phyloP scores from a whole-genome alignment of 2,329 filamentous ascomycete genomes.

The Myriosclerotinia curreyana region DNA sequence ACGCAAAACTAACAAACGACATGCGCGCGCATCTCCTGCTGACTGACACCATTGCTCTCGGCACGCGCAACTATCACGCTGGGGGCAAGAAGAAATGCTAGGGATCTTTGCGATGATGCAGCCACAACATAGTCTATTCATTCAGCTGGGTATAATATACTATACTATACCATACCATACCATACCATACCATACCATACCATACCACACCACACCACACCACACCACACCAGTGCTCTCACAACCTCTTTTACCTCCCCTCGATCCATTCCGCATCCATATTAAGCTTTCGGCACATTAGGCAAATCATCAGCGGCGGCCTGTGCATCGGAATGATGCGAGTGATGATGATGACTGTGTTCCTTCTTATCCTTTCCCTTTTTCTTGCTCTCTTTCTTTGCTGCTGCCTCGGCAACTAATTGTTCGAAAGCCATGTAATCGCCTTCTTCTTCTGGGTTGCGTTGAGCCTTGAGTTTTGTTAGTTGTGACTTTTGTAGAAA shows the following conservation, averaged over 20 bases:
- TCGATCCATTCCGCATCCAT: background rate
- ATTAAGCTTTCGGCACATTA: constrained; percentile 41
- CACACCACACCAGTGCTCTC: background rate
- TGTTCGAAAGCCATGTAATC: constrained; percentile 99
- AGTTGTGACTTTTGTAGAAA: constrained; percentile 1
- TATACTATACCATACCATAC: constrained; percentile 9
- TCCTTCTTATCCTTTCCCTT: constrained; percentile 56
- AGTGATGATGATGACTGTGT: constrained; percentile 37
- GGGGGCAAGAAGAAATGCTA: background rate
- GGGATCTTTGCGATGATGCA: background rate
- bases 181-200: too few relatives aligned
- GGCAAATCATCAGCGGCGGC: constrained; percentile 42
- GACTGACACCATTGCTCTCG: too few relatives aligned
- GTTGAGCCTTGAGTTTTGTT: constrained; percentile 61
- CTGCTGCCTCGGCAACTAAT: constrained; percentile 91
- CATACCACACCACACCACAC: too few relatives aligned
- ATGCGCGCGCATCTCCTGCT: too few relatives aligned
- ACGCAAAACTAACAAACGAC: too few relatives aligned
- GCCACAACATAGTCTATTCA: background rate
- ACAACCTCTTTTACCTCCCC: background rate
- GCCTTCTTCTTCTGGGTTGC: constrained; percentile 92
- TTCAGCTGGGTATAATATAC: background rate
- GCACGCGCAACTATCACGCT: background rate
- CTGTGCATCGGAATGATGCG: constrained; percentile 31
- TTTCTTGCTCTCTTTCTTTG: constrained; percentile 84